Conservation (phyloP, 1,139 yeast species). For the Wickerhamomyces sp. region DNA sequence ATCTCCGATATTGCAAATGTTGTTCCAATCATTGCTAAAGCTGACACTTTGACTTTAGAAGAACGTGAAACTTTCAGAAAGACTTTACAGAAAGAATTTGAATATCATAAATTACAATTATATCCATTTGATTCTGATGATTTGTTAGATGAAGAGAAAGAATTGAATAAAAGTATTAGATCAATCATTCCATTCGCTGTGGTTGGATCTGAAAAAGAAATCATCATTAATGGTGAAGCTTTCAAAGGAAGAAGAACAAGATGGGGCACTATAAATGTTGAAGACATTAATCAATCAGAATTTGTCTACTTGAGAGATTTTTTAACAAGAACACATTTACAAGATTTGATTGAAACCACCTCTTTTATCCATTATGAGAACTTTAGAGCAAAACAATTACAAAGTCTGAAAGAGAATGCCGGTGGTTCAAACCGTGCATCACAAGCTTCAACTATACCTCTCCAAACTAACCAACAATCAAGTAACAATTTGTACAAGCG, state of each 20-base stretch:
- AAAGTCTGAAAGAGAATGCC: constrained; percentile 90
- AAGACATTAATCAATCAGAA: constrained; percentile 93
- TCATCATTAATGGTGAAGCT: constrained; percentile 67
- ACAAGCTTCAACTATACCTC: too few relatives aligned
- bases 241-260: constrained; percentile 89
- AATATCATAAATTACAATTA: constrained; percentile 66
- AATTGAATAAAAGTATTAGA: constrained; percentile 70
- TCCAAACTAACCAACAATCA: too few relatives aligned
- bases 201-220: constrained; percentile 84
- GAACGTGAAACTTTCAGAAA: constrained; percentile 80
- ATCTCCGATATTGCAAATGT: constrained; percentile 90
- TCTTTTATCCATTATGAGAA: constrained; percentile 85
- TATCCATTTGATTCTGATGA: constrained; percentile 85
- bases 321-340: constrained; percentile 90
- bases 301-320: constrained; percentile 91
- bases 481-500: constrained; percentile 19
- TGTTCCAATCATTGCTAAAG: constrained; percentile 91
- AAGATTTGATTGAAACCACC: constrained; percentile 93
- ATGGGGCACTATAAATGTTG: constrained; percentile 91
- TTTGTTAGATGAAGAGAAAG: constrained; percentile 73
- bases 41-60: constrained; percentile 81
- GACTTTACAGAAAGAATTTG: constrained; percentile 71
- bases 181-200: constrained; percentile 90
- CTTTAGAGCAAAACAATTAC: constrained; percentile 89
- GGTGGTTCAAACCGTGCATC: constrained; percentile 22